A percentile compares a stretch with the other conserved stretches of the same genome.
Evolutionary conservation across 768 basidiomycete species (phyloP).

Genomic region (Boletellus ananiceps): DNA sequence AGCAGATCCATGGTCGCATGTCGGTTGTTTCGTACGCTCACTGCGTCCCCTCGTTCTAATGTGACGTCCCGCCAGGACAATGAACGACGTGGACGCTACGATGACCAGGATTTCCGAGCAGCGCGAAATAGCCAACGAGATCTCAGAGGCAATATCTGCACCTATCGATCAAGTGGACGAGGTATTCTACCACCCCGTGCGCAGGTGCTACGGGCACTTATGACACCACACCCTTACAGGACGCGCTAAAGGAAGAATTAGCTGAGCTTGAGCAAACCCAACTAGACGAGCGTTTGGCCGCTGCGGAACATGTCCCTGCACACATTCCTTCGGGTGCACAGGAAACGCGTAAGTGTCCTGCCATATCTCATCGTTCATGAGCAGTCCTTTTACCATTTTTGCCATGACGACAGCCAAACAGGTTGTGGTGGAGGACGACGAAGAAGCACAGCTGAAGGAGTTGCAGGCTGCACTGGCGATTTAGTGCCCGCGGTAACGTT

Average conservation of each 20-base stretch:
- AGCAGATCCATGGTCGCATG: constrained; percentile 86
- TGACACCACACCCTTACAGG: constrained; percentile 42
- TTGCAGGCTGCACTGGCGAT: constrained; percentile 86
- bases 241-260: constrained; percentile 73
- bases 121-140: constrained; percentile 88
- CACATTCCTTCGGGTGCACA: constrained; percentile 67
- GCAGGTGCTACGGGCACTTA: background rate
- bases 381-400: constrained; percentile 4
- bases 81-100: constrained; percentile 85
- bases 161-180: constrained; percentile 70
- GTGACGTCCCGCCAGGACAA: constrained; percentile 46
- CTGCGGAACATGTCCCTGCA: constrained; percentile 85
- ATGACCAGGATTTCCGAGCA: constrained; percentile 89
- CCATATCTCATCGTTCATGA: background rate
- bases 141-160: constrained; percentile 81
- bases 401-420: constrained; percentile 23
- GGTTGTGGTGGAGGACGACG: constrained; percentile 76
- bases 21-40: constrained; percentile 40
- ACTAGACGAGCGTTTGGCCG: constrained; percentile 77
- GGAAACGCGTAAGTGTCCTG: constrained; percentile 44
- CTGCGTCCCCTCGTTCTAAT: background rate
- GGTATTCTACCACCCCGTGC: constrained; percentile 38
- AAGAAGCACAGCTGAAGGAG: constrained; percentile 83
- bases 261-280: constrained; percentile 86
- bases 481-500: constrained; percentile 37